Evolutionary conservation across 768 basidiomycete genomes (phyloP).

Genomic region (Tulasnella sp.): DNA sequence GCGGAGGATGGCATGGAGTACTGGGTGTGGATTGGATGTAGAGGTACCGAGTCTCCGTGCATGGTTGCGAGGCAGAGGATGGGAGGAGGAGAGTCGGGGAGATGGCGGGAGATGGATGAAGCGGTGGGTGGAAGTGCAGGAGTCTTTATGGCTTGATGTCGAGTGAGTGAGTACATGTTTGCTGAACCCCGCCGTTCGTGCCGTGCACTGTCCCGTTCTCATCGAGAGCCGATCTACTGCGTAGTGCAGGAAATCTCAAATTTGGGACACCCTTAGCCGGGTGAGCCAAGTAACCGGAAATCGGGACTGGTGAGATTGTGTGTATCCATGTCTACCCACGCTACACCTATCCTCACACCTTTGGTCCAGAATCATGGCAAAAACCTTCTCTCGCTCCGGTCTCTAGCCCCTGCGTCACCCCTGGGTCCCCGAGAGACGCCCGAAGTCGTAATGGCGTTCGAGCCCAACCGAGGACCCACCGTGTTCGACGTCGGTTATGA

Average conservation of each 20-base stretch:
- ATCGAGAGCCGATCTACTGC: slow-evolving; percentile 17
- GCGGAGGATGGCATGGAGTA: slow-evolving; percentile 11
- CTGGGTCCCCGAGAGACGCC: neutral
- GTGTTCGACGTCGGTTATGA: neutral
- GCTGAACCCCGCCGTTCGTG: neutral
- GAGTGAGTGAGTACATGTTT: neutral
- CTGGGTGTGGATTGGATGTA: slow-evolving; percentile 25
- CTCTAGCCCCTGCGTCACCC: neutral
- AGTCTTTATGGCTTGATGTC: neutral
- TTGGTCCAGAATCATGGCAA: slow-evolving; percentile 7
- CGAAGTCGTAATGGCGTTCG: neutral
- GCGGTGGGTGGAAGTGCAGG: neutral
- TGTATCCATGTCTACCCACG: slow-evolving; percentile 9
- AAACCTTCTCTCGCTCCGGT: slow-evolving; percentile 7
- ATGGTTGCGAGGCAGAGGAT: neutral
- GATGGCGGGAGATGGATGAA: neutral
- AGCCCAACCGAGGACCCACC: neutral
- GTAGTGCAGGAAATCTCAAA: neutral
- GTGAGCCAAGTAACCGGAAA: neutral
- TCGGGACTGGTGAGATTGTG: neutral
- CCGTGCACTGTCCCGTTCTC: neutral
- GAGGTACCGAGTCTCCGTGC: slow-evolving; percentile 27
- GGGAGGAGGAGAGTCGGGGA: neutral
- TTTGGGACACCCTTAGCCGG: neutral
- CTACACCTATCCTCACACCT: neutral